Percentiles rank a stretch among this genome's conserved stretches.
Evolutionary conservation across 2,329 filamentous ascomycete genomes (phyloP).

Genomic region (Aspergillus arachidicola): DNA sequence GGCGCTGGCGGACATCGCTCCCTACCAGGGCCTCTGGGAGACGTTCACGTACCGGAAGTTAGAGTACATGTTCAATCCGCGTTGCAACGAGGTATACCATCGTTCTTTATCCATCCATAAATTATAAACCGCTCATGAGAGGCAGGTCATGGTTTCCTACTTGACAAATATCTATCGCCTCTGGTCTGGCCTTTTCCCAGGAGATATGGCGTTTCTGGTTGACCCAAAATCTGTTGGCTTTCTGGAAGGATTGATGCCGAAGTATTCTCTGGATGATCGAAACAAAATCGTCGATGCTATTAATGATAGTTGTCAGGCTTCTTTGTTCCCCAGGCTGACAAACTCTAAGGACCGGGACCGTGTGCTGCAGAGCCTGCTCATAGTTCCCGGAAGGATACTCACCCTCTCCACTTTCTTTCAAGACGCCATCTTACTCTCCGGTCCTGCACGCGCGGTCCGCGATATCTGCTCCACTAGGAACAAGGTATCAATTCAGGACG

Average conservation of each 20-base stretch:
- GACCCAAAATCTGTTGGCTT: neutral
- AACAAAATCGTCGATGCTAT: neutral
- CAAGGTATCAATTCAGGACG: neutral
- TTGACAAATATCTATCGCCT: neutral
- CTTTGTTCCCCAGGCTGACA: neutral
- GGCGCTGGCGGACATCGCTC: neutral
- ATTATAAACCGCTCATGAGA: neutral
- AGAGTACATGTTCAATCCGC: neutral
- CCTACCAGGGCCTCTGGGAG: slow-evolving; percentile 2
- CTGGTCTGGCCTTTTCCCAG: neutral
- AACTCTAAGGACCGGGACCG: neutral
- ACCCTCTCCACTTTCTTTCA: neutral
- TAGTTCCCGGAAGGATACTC: slow-evolving; percentile 2
- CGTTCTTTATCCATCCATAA: neutral
- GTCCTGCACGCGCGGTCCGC: neutral
- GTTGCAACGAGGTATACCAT: slow-evolving; percentile 1
- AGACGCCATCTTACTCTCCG: neutral
- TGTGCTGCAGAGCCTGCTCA: neutral
- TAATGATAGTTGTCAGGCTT: neutral
- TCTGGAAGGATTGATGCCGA: slow-evolving; percentile 2
- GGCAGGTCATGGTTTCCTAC: neutral
- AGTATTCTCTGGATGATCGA: neutral
- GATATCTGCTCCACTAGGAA: neutral
- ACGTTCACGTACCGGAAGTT: neutral
- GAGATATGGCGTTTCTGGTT: slow-evolving; percentile 1